Evolutionary conservation across 1,284 basidiomycete genomes (phyloP), one percentile per base, ranked within the genome.

Genomic region (Cutaneotrichosporon mucoides): DNA sequence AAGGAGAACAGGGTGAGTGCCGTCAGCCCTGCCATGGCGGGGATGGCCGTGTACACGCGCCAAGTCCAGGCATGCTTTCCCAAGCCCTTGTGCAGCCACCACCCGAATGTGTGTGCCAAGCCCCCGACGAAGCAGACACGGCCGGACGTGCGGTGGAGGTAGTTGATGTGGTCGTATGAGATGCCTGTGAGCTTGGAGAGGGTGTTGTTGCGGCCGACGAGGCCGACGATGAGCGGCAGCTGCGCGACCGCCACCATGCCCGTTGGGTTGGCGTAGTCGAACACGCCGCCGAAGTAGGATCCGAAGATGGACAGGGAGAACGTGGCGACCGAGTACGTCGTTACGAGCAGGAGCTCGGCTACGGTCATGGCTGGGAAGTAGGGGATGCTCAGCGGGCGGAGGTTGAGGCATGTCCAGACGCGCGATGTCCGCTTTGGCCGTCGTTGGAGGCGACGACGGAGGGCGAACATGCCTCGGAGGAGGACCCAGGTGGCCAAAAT

Each of bases 161-260:
- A 75, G 59, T 73, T 72, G 43, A 75, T 66, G 78, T 83, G 84
- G 59, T 86, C 84, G 65, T 83, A 84, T 51, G 82, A 78, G 41
- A 86, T 73, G 1, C 85, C 84, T 1, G 84, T 86, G 83, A 56
- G 59, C 85, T 84, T 78, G 5, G 84, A 82, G 9, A 88, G 76
- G 15, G 83, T 55, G 55, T 87, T 87, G 68, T 88, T 86, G 70
- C 84, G 85, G 53, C 83, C 85, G 0, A 84, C 85, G 9, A 88
- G 80, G 2, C 80, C 84, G 0, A 83, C 81, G 64, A 87, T 79
- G 24, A 88, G 73, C 0, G 85, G 84, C 1, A 86, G 68, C 67
- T 88, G 86, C n/a, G 80, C 79, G 2, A 81, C 34, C 15, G 59
- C 44, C 9, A 59, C 46, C 51, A 53, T 42, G 7, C 44, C 57